Evolutionary conservation across 768 basidiomycete species (phyloP), one percentile per base, ranked within the genome.

Genomic region (Phylloporus arenicola): DNA sequence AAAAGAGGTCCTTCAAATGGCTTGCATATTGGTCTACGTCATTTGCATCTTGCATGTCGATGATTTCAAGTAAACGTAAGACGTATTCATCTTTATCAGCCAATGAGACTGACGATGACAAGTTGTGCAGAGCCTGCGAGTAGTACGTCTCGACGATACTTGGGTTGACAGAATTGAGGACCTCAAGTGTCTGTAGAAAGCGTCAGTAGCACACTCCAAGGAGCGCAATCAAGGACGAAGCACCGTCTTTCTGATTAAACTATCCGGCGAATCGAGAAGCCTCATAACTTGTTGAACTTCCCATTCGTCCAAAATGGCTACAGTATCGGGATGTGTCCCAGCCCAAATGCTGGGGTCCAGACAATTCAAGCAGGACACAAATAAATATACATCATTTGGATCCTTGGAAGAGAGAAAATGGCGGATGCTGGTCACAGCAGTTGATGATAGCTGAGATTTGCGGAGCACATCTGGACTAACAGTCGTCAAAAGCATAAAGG

Each of bases 261-360:
- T 54, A 62, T 92, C 89, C 1, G 73, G 65, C 3, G 79, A 81
- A 51, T 83, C 77, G 24, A 92, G 68, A 14, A 86, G 66, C 51
- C 75, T 76, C 81, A 92, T 86, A 19, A 91, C 72, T 30, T 72
- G 71, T 45, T 83, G 83, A 34, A 92, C 88, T 46, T 91, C 88
- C 75, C 77, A 78, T 47, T 72, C 79, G n/a, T 87, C 83, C 41
- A 91, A 65, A 9, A 80, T 68, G 1, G 81, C 70, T 31, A 76
- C 74, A 17, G 76, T 64, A 6, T 75, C 73, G 4, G 73, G 64
- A 7, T 64, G 68, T 9, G 76, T 81, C 12, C 88, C 89, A 7
- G 86, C 84, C 89, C 89, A 92, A 19, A 80, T 55, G 17, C 62
- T 64, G 6, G 80, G 75, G 55, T 83, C 76, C 12, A 88, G 54